Percentiles rank a stretch among this genome's conserved stretches.
Evolutionary conservation across 1,284 basidiomycete species (phyloP).

Genomic region (Cryptococcus floricola): DNA sequence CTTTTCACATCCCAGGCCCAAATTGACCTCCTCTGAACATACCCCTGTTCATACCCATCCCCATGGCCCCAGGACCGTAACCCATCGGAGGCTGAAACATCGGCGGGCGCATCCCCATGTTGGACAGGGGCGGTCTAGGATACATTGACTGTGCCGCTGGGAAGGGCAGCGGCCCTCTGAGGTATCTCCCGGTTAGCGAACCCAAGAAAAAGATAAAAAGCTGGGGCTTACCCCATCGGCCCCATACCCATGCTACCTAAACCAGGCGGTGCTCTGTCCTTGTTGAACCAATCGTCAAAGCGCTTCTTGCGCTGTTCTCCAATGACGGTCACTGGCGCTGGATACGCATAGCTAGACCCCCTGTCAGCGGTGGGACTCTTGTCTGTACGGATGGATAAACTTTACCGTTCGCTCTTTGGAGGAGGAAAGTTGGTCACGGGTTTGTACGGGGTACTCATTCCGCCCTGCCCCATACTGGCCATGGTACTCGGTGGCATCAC

Average conservation of each 20-base stretch:
- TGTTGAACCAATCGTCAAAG: conserved; percentile 18
- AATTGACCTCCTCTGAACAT: conserved; percentile 12
- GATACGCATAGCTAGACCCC: conserved; percentile 27
- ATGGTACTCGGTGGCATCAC: neutral
- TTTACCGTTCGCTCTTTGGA: conserved; percentile 30
- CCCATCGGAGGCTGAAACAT: no score
- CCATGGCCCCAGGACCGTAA: neutral
- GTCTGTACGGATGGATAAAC: neutral
- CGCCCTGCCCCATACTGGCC: neutral
- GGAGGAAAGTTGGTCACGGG: conserved; percentile 17
- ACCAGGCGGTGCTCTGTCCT: neutral
- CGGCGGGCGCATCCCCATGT: no score
- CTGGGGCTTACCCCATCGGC: neutral
- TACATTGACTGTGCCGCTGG: no score
- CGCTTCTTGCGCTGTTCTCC: conserved; percentile 25
- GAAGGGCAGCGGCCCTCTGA: no score
- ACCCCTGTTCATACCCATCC: conserved; percentile 12
- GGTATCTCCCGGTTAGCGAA: no score
- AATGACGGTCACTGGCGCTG: conserved; percentile 25
- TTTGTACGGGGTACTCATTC: conserved; percentile 17
- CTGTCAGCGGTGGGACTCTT: neutral
- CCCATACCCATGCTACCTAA: conserved; percentile 5
- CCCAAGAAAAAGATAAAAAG: no score
- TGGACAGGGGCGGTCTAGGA: no score
- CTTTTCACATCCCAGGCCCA: neutral